Conservation (phyloP, 352 stramenopile species). For the Thalassiosira mediterranea region DNA sequence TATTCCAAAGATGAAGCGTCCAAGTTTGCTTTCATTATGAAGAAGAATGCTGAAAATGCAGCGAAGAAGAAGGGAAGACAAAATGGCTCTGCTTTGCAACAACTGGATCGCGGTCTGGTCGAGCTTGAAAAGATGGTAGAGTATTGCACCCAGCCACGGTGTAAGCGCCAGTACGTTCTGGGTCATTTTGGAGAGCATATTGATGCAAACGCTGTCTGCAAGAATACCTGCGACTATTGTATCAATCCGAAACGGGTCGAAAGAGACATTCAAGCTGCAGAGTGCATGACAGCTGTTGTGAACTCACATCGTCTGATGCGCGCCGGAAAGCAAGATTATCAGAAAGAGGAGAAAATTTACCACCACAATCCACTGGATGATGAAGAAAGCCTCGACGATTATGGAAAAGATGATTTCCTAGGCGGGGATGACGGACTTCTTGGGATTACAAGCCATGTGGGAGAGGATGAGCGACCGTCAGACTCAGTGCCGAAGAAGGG, state of each 20-base stretch:
- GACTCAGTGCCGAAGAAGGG: slow-evolving; percentile 28
- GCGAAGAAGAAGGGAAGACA: slow-evolving; percentile 34
- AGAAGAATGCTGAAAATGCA: slow-evolving; percentile 56
- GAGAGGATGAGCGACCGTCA: slow-evolving; percentile 19
- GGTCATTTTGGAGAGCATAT: slow-evolving; percentile 78
- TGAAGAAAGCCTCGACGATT: slow-evolving; percentile 42
- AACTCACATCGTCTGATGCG: slow-evolving; percentile 34
- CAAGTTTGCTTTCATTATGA: slow-evolving; percentile 71
- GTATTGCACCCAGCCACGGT: slow-evolving; percentile 70
- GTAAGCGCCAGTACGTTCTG: slow-evolving; percentile 71
- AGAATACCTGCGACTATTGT: slow-evolving; percentile 79
- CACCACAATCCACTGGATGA: slow-evolving; percentile 39
- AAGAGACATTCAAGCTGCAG: slow-evolving; percentile 50
- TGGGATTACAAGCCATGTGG: slow-evolving; percentile 37
- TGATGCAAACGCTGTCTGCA: slow-evolving; percentile 58
- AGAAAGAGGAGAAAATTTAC: slow-evolving; percentile 25
- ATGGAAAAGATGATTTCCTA: slow-evolving; percentile 45
- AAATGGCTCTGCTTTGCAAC: slow-evolving; percentile 23
- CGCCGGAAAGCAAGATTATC: slow-evolving; percentile 14
- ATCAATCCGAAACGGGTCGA: slow-evolving; percentile 57
- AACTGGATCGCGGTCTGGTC: slow-evolving; percentile 57
- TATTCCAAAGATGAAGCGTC: slow-evolving; percentile 75
- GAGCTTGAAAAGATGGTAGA: slow-evolving; percentile 73
- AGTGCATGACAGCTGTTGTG: slow-evolving; percentile 52
- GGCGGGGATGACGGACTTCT: slow-evolving; percentile 58